Evolutionary conservation across 2,329 filamentous ascomycete species (phyloP), one percentile per base, ranked within the genome.

Genomic region (Cadophora luteo-olivacea): DNA sequence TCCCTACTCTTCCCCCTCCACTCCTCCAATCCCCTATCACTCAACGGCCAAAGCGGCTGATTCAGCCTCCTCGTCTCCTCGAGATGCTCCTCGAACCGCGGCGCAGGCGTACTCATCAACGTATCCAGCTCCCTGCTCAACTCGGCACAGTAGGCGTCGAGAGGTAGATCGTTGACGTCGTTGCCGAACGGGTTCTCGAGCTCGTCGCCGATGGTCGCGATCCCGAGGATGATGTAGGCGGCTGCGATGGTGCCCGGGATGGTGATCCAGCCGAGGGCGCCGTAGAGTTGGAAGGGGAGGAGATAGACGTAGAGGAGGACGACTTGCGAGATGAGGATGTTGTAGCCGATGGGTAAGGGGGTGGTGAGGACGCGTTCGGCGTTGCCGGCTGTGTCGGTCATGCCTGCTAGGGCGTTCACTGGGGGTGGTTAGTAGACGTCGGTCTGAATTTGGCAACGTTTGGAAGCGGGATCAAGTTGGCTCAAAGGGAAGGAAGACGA

Each of bases 131-230:
- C 93, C 38, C 85, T 80, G 24, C 90, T 87, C 49, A 96, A 84
- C 75, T 94, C 91, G 48, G 89, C 85, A 81, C 93, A 96, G 83
- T 89, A 97, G 19, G 84, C 82, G 76, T 95, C 92, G 3, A 94
- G 84, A 0, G 91, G 91, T 52, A 94, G 81, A 79, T 96, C 92
- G 77, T 95, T 96, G 73, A 94, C 92, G 71, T 96, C 92, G 72
- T 89, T 84, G 68, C 92, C 92, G 78, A 96, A 96, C 6, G 92
- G 92, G 76, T 96, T 93, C 79, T 96, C 92, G 72, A 96, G 91
- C 79, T 96, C 92, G 71, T 88, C 88, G 45, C 92, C 92, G 74
- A 95, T 95, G 70, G 87, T 84, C 3, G 87, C 85, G 60, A 96
- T 87, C 29, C 91, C 92, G 69, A 96, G 87, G 78, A 96, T 95